Evolutionary conservation across 305 asterid species (phyloP).

Genomic region (Euphrasia arctica): DNA sequence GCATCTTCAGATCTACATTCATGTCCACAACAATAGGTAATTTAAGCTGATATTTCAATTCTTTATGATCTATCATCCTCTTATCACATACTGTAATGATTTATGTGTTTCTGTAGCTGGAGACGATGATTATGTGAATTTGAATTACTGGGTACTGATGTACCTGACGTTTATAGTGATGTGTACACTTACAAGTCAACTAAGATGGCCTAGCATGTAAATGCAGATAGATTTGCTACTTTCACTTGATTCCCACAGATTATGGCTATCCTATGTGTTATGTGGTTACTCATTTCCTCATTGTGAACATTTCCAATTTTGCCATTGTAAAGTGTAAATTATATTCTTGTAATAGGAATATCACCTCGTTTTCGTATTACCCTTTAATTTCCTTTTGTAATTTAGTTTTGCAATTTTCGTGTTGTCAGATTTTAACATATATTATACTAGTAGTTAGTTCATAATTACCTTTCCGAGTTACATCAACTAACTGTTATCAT

Average conservation of each 20-base stretch:
- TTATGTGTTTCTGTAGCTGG: background rate
- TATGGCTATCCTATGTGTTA: background rate
- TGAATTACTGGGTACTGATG: background rate
- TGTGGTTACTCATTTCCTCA: background rate
- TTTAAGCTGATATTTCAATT: background rate
- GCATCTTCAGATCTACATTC: background rate
- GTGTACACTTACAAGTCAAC: background rate
- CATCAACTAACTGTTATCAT: background rate
- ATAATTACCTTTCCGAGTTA: conserved; percentile 13
- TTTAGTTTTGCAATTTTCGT: conserved; percentile 14
- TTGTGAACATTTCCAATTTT: conserved; percentile 1
- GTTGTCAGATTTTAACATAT: conserved; percentile 7
- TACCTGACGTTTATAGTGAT: background rate
- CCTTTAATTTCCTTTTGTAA: background rate
- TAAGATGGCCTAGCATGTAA: background rate
- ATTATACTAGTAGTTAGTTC: conserved; percentile 1
- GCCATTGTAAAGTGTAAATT: conserved; percentile 9
- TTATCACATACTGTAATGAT: background rate
- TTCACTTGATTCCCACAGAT: background rate
- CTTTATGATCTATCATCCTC: background rate
- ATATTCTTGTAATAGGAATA: conserved; percentile 8
- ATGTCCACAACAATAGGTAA: background rate
- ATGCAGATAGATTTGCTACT: background rate
- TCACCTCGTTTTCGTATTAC: conserved; percentile 15
- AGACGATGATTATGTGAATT: background rate